Conservation (phyloP, 176 grass and related monocot genomes). For the Eragrostis curvula region DNA sequence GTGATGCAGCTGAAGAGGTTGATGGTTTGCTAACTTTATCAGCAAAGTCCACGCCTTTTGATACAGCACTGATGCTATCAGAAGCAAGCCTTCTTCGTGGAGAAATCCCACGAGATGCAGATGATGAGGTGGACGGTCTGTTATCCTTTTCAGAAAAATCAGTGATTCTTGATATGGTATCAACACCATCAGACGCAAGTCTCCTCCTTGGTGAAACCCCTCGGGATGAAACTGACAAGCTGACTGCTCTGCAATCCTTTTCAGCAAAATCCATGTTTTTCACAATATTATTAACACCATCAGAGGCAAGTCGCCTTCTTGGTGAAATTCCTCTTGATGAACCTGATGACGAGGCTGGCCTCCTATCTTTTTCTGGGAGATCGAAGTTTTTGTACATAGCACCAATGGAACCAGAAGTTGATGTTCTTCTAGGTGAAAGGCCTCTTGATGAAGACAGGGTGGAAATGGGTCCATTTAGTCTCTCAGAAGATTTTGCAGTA, state of each 20-base stretch:
- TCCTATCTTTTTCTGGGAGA: slow-evolving; percentile 54
- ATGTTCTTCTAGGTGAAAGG: slow-evolving; percentile 51
- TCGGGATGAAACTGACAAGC: slow-evolving; percentile 37
- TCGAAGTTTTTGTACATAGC: slow-evolving; percentile 26
- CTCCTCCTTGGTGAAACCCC: slow-evolving; percentile 58
- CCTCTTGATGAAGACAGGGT: slow-evolving; percentile 40
- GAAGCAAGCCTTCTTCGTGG: slow-evolving; percentile 55
- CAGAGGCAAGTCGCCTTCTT: slow-evolving; percentile 48
- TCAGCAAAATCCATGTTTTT: slow-evolving; percentile 45
- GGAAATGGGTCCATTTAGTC: slow-evolving; percentile 36
- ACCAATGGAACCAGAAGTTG: slow-evolving; percentile 39
- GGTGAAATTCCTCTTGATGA: slow-evolving; percentile 54
- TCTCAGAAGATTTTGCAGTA: slow-evolving; percentile 42
- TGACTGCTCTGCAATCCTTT: slow-evolving; percentile 46
- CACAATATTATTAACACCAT: slow-evolving; percentile 40
- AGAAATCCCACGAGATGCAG: slow-evolving; percentile 45
- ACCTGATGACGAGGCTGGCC: slow-evolving; percentile 36
- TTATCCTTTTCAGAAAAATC: slow-evolving; percentile 52
- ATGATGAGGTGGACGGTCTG: slow-evolving; percentile 46
- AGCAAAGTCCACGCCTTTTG: slow-evolving; percentile 42
- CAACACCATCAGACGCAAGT: slow-evolving; percentile 53
- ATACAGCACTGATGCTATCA: slow-evolving; percentile 40
- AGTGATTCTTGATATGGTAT: slow-evolving; percentile 34
- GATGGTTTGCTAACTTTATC: slow-evolving; percentile 38
- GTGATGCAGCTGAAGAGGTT: slow-evolving; percentile 35